Base-by-base conservation (phyloP, 176 grass and related monocot genomes). In the Phragmites australis region DNA sequence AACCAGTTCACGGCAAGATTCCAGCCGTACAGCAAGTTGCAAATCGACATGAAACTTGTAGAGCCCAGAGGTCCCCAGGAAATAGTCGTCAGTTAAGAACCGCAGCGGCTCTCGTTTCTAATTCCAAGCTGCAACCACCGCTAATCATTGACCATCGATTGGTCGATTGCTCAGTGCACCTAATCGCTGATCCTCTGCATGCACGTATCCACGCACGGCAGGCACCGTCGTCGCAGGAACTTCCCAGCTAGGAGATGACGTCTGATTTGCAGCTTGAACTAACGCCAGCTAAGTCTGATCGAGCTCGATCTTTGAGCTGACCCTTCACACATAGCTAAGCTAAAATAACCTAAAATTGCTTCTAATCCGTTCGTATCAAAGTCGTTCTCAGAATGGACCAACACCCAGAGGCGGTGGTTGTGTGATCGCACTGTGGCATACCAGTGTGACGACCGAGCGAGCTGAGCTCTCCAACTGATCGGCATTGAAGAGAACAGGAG, bases 131-230 rank as follows among this genome's bases (percentile, higher is more conserved):
- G 70, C 82, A 48, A 68, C 68, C 42, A 59, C 63, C 63, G 27
- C 22, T 58, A 84, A 84, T 84, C 32, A 77, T 84, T 68, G 51
- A 25, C 3, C 72, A 46, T 75, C 70, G 26, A 12, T 75, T 30
- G 19, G 30, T 47, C 61, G 81, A 67, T 57, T 8, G 70, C 17
- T 74, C 70, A 31, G 9, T 41, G 11, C 70, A 75, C 61, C 81
- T 37, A 67, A 83, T 30, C 8, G 3, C 5, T 6, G 21, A 18
- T 39, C 13, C 5, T 23, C 34, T 43, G 23, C 12, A 22, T 27
- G 9, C 55, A 34, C 39, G 11, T n/a, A n/a, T n/a, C n/a, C n/a
- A n/a, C n/a, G 42, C 58, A n/a, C n/a, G 50, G 22, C 63, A 26
- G 37, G 76, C 77, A 41, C 32, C 63, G 48, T 26, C 65, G 22